Evolutionary conservation across 106 monocot species (phyloP).

Genomic region (Triglochin maritima): DNA sequence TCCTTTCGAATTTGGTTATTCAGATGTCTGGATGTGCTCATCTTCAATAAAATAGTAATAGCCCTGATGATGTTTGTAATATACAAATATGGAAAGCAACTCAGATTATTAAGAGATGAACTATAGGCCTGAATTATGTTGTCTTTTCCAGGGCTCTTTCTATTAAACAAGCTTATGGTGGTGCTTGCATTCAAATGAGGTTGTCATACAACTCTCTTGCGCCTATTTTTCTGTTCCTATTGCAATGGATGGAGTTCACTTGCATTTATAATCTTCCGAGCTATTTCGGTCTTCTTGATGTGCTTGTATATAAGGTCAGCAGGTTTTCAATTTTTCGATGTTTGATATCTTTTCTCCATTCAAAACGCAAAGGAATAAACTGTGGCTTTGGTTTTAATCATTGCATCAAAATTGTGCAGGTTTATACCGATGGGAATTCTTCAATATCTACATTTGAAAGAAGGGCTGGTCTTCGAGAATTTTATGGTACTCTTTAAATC

Average conservation of each 20-base stretch:
- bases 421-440: constrained; percentile 48
- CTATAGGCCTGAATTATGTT: too few relatives aligned
- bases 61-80: too few relatives aligned
- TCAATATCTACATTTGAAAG: constrained; percentile 53
- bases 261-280: constrained; percentile 53
- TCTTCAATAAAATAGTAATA: too few relatives aligned
- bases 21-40: too few relatives aligned
- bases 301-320: constrained; percentile 76
- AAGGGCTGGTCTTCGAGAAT: constrained; percentile 68
- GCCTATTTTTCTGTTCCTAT: constrained; percentile 51
- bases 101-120: too few relatives aligned
- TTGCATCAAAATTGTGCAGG: constrained; percentile 26
- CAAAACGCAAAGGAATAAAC: constrained; percentile 24
- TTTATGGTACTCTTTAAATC: constrained; percentile 41
- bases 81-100: too few relatives aligned
- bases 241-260: constrained; percentile 62
- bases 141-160: constrained; percentile 47
- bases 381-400: constrained; percentile 55
- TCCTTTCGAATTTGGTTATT: too few relatives aligned
- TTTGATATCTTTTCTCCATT: background rate
- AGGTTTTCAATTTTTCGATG: background rate
- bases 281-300: constrained; percentile 69
- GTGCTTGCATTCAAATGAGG: constrained; percentile 82
- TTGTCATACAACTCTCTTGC: constrained; percentile 57
- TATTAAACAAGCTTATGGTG: constrained; percentile 60